Evolutionary conservation across 176 grass and related monocot species (phyloP).

Genomic region (Oryza meyeriana): DNA sequence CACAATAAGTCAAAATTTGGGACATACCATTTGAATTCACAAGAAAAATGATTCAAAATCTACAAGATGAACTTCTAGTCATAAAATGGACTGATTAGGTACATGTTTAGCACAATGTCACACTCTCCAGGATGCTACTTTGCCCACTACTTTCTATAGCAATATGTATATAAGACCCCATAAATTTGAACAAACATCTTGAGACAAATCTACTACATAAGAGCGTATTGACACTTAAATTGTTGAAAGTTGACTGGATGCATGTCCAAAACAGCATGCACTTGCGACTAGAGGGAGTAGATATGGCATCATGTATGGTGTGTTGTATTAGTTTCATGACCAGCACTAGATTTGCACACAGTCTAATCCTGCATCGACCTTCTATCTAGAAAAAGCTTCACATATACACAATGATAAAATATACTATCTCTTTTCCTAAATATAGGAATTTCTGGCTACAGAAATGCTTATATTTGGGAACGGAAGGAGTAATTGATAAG

Average conservation of each 20-base stretch:
- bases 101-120: not conserved
- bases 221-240: not conserved
- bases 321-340: slow-evolving; percentile 1
- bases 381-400: not conserved
- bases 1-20: not conserved
- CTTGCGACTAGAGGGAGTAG: not conserved
- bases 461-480: no score
- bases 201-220: not conserved
- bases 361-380: not conserved
- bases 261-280: not conserved
- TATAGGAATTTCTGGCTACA: no score
- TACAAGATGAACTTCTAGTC: not conserved
- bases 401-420: not conserved
- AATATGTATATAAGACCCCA: not conserved
- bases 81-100: not conserved
- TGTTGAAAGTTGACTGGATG: not conserved
- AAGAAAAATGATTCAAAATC: not conserved
- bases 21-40: not conserved
- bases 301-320: not conserved
- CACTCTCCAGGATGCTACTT: not conserved
- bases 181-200: not conserved
- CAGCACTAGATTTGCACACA: not conserved
- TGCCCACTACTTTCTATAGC: not conserved
- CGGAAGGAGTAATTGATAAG: no score
- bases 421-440: no score